phyloP scores from a whole-genome alignment of 2,329 filamentous ascomycete species.

The Arthrobotrys entomopaga region DNA sequence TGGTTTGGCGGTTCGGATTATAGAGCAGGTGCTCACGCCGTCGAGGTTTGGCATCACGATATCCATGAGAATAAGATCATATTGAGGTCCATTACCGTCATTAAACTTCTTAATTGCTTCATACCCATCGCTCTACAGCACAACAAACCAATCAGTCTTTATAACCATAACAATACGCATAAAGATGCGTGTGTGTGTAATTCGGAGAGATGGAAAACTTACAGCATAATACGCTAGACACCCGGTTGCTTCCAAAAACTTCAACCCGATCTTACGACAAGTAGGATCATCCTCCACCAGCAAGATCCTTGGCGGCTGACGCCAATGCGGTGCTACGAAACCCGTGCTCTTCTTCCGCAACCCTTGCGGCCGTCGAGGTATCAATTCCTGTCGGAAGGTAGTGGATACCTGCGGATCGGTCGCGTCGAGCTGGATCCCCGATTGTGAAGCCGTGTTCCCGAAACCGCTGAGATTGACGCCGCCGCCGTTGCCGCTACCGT shows the following conservation, averaged over 20 bases:
- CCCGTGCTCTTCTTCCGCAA: slow-evolving; percentile 62
- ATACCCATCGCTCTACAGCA: slow-evolving; percentile 77
- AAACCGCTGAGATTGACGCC: slow-evolving; percentile 34
- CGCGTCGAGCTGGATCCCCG: slow-evolving; percentile 41
- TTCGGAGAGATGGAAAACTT: slow-evolving; percentile 60
- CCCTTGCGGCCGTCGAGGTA: slow-evolving; percentile 35
- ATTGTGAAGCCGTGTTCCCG: slow-evolving; percentile 45
- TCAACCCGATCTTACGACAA: slow-evolving; percentile 74
- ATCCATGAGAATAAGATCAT: slow-evolving; percentile 82
- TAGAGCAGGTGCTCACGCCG: slow-evolving; percentile 90
- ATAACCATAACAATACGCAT: too few species aligned
- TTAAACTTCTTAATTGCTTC: slow-evolving; percentile 87
- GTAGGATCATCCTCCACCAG: slow-evolving; percentile 85
- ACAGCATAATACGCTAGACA: slow-evolving; percentile 76
- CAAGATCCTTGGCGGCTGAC: slow-evolving; percentile 78
- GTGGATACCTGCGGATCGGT: slow-evolving; percentile 53
- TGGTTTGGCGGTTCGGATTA: slow-evolving; percentile 73
- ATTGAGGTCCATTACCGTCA: slow-evolving; percentile 64
- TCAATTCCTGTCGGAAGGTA: slow-evolving; percentile 40
- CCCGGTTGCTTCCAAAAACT: slow-evolving; percentile 73
- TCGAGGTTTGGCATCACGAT: slow-evolving; percentile 98
- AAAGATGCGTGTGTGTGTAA: background rate
- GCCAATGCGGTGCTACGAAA: slow-evolving; percentile 71
- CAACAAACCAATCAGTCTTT: slow-evolving; percentile 29
- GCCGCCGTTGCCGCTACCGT: slow-evolving; percentile 9